Percentiles rank a stretch among this genome's conserved stretches.
Evolutionary conservation across 805 yeast species (phyloP).

Genomic region (Metschnikowia picachoensis): DNA sequence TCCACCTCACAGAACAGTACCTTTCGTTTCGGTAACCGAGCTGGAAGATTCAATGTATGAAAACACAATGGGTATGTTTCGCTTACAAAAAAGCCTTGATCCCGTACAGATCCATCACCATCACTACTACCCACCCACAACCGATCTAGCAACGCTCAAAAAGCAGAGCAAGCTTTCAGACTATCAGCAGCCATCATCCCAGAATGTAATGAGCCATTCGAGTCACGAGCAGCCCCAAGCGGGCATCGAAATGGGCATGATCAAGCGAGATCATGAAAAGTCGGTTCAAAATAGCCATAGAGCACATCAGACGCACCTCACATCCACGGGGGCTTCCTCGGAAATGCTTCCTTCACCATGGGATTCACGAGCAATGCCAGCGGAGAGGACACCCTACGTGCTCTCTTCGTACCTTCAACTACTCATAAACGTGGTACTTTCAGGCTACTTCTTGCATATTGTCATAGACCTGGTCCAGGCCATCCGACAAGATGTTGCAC

Average conservation of each 20-base stretch:
- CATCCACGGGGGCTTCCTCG: background rate
- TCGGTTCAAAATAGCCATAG: background rate
- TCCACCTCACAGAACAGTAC: background rate
- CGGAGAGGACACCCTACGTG: slow-evolving; percentile 50
- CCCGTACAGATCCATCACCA: slow-evolving; percentile 41
- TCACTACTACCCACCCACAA: slow-evolving; percentile 32
- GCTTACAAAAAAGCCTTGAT: background rate
- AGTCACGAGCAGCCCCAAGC: too few relatives aligned
- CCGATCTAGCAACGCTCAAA: background rate
- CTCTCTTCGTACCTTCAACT: slow-evolving; percentile 62
- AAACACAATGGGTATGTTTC: background rate
- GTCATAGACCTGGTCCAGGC: slow-evolving; percentile 43
- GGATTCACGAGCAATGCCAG: slow-evolving; percentile 49
- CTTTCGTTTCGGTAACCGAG: background rate
- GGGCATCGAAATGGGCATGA: too few relatives aligned
- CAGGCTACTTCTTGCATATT: slow-evolving; percentile 42
- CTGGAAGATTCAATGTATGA: background rate
- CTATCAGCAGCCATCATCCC: background rate
- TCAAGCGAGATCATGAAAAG: background rate
- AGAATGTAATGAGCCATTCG: too few relatives aligned
- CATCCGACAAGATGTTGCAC: slow-evolving; percentile 50
- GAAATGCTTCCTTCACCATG: slow-evolving; percentile 53
- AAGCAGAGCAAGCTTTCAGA: background rate
- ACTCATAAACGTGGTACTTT: slow-evolving; percentile 45
- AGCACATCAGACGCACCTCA: background rate